A percentile compares a stretch with the other conserved stretches of the same genome.
Evolutionary conservation across 306 rosid genomes (phyloP).

Genomic region (Prunus dulcis): DNA sequence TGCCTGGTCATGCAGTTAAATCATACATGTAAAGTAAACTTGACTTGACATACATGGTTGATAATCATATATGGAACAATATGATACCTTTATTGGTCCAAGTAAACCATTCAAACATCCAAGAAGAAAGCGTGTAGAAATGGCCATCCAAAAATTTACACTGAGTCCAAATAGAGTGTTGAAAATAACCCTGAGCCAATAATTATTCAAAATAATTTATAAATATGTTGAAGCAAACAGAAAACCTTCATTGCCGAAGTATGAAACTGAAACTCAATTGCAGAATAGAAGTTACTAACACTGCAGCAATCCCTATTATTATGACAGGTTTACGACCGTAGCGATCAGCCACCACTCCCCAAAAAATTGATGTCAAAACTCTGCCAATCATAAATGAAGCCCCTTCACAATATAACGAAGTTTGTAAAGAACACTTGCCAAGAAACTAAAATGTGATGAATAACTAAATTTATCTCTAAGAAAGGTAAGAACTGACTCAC

Average conservation of each 20-base stretch:
- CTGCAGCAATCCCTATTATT: constrained; percentile 43
- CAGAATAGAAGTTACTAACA: constrained; percentile 24
- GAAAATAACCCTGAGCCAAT: constrained; percentile 55
- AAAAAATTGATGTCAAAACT: constrained; percentile 59
- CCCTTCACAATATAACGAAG: constrained; percentile 41
- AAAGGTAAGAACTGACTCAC: constrained; percentile 32
- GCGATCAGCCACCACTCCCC: constrained; percentile 89
- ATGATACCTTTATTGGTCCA: constrained; percentile 82
- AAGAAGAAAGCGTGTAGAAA: constrained; percentile 71
- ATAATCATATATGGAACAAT: background rate
- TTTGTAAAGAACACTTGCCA: background rate
- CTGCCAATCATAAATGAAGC: constrained; percentile 84
- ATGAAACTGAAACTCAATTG: background rate
- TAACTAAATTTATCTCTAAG: background rate
- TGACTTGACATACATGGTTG: background rate
- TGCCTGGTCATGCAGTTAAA: constrained; percentile 53
- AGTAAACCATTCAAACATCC: constrained; percentile 79
- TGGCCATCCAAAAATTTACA: constrained; percentile 83
- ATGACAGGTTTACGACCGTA: constrained; percentile 82
- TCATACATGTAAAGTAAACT: background rate
- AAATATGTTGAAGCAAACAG: background rate
- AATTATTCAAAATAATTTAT: constrained; percentile 10
- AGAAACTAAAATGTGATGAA: background rate
- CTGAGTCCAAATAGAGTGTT: constrained; percentile 94
- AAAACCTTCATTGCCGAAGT: background rate